Percentiles rank a stretch among this genome's conserved stretches.
Conservation (phyloP, 345 rosid genomes). For the Kandelia obovata region DNA sequence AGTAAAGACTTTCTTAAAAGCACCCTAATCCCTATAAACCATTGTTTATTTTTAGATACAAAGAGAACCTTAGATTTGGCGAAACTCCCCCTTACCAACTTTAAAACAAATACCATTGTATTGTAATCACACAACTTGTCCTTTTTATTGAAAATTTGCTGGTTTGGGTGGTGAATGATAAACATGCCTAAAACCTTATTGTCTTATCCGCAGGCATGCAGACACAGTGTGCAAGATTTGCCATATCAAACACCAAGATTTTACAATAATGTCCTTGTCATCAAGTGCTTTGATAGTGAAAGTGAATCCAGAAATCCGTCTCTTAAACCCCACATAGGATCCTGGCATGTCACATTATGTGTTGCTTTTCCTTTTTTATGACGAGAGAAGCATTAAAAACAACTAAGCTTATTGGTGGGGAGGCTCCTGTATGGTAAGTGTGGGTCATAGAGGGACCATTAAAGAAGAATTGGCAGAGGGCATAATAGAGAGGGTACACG, state of each 20-base stretch:
- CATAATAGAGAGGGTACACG: conserved; percentile 7
- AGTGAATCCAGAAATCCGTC: conserved; percentile 23
- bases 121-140: conserved; percentile 13
- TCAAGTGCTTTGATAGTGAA: conserved; percentile 18
- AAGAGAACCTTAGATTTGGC: background rate
- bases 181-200: conserved; percentile 25
- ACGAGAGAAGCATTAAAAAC: conserved; percentile 15
- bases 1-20: background rate
- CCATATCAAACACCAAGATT: conserved; percentile 3
- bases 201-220: background rate
- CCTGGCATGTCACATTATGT: conserved; percentile 37
- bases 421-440: conserved; percentile 16
- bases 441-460: conserved; percentile 13
- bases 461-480: conserved; percentile 21
- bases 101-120: conserved; percentile 4
- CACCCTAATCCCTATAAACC: background rate
- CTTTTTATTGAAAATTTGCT: conserved; percentile 2
- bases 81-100: background rate
- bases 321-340: conserved; percentile 50
- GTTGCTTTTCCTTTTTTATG: conserved; percentile 14
- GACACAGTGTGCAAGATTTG: background rate
- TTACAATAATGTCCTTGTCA: conserved; percentile 22
- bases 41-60: background rate
- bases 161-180: conserved; percentile 6
- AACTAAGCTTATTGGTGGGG: conserved; percentile 11